Conservation (phyloP, 192 early-diverging fungal species). For the Linnemannia exigua region DNA sequence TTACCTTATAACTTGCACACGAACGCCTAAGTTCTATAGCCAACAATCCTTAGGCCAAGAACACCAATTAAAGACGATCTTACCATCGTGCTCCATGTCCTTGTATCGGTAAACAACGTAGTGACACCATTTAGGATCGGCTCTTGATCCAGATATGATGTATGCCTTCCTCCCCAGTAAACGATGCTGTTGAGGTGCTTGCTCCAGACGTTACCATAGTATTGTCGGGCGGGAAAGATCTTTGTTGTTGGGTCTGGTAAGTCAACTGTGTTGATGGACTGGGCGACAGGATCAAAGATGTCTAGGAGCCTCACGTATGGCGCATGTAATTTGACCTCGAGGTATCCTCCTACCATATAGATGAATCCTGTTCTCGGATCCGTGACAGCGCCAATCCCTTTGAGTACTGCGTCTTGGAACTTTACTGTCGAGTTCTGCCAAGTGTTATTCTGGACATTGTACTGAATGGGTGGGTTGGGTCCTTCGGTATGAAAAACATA, state of each 20-base stretch:
- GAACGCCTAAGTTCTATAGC: too few species aligned
- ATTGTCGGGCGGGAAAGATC: not conserved
- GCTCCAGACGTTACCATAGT: not conserved
- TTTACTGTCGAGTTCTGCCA: not conserved
- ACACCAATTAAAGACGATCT: too few species aligned
- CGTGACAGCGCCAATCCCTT: too few species aligned
- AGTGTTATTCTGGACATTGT: not conserved
- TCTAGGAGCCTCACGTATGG: too few species aligned
- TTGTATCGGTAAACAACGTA: not conserved
- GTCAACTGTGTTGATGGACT: not conserved
- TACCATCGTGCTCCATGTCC: not conserved
- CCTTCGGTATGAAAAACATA: not conserved
- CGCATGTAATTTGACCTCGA: too few species aligned
- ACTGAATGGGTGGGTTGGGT: not conserved
- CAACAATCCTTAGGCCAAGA: too few species aligned
- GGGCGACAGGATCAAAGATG: too few species aligned
- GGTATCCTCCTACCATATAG: not conserved
- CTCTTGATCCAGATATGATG: too few species aligned
- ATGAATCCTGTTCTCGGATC: not conserved
- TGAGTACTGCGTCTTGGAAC: not conserved
- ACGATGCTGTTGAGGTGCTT: not conserved
- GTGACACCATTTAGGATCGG: not conserved
- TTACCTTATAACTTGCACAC: too few species aligned
- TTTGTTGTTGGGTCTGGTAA: not conserved
- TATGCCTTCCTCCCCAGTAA: constrained; percentile 1